These are phyloP conservation scores for Nigrospora osmanthi DNA, from an alignment of 2,329 filamentous ascomycete species.

Conservation along the genomic window DNA sequence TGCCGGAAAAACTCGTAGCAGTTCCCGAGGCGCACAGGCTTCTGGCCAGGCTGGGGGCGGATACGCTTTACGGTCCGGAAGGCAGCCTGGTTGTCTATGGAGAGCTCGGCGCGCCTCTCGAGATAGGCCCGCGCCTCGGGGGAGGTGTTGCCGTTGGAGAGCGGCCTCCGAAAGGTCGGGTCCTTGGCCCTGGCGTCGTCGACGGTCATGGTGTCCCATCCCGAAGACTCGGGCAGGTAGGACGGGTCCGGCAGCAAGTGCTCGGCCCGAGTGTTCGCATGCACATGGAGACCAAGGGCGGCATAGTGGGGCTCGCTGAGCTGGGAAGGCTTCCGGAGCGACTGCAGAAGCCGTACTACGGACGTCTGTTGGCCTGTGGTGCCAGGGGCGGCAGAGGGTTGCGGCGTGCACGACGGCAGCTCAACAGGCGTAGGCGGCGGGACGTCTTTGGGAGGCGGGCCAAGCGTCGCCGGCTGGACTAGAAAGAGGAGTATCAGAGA, in stretches of 20 bases:
- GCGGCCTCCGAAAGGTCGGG: slow-evolving; percentile 34
- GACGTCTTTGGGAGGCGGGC: slow-evolving; percentile 36
- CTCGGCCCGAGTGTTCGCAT: slow-evolving; percentile 35
- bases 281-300: slow-evolving; percentile 50
- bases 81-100: slow-evolving; percentile 46
- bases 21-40: slow-evolving; percentile 49
- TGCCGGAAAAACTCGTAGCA: slow-evolving; percentile 60
- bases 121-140: slow-evolving; percentile 51
- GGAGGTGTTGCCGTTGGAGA: slow-evolving; percentile 46
- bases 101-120: slow-evolving; percentile 51
- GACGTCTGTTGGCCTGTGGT: slow-evolving; percentile 20
- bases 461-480: slow-evolving; percentile 15
- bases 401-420: slow-evolving; percentile 36
- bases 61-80: slow-evolving; percentile 55
- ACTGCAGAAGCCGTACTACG: slow-evolving; percentile 43
- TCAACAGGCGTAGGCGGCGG: slow-evolving; percentile 48
- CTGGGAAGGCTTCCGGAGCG: slow-evolving; percentile 44
- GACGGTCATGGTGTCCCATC: slow-evolving; percentile 39
- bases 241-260: slow-evolving; percentile 46
- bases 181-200: slow-evolving; percentile 43
- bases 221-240: slow-evolving; percentile 43
- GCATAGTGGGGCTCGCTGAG: slow-evolving; percentile 42
- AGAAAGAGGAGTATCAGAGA: background rate
- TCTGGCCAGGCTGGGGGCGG: slow-evolving; percentile 43
- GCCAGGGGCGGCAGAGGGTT: slow-evolving; percentile 10